Evolutionary conservation across 2,329 filamentous ascomycete genomes (phyloP).

Genomic region (Sarocladium strictum): DNA sequence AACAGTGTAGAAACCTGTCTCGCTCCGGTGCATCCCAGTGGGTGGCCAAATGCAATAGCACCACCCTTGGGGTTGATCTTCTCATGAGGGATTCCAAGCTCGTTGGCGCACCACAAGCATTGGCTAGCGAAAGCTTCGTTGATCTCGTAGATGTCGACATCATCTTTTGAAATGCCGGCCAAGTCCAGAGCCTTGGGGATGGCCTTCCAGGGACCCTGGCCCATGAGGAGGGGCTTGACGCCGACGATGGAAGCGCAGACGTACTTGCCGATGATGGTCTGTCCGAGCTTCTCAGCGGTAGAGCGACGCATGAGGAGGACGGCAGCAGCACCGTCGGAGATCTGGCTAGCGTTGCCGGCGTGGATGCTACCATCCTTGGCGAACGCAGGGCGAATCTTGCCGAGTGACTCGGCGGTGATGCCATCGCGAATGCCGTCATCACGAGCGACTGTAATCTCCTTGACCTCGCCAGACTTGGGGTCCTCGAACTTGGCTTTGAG

Average conservation of each 20-base stretch:
- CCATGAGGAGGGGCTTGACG: conserved; percentile 91
- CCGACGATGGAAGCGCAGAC: conserved; percentile 81
- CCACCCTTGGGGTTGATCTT: conserved; percentile 98
- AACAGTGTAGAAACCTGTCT: conserved; percentile 89
- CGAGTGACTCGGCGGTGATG: conserved; percentile 81
- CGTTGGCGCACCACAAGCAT: conserved; percentile 87
- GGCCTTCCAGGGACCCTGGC: conserved; percentile 89
- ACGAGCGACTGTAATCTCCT: conserved; percentile 72
- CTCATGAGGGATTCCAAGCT: conserved; percentile 72
- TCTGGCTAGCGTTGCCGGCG: conserved; percentile 92
- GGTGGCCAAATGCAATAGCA: conserved; percentile 93
- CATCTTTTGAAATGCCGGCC: conserved; percentile 77
- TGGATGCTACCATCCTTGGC: conserved; percentile 90
- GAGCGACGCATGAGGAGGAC: conserved; percentile 93
- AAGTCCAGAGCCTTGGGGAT: conserved; percentile 89
- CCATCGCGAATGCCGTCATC: conserved; percentile 85
- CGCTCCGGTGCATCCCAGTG: conserved; percentile 88
- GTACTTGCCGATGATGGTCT: conserved; percentile 88
- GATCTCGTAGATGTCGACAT: conserved; percentile 97
- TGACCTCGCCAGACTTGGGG: conserved; percentile 82
- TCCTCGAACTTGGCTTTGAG: conserved; percentile 83
- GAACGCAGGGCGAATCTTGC: conserved; percentile 87
- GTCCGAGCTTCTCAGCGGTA: conserved; percentile 80
- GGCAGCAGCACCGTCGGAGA: conserved; percentile 91
- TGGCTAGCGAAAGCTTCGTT: conserved; percentile 98